Conservation (phyloP, 768 basidiomycete genomes). For the Sporobolomyces roseus region DNA sequence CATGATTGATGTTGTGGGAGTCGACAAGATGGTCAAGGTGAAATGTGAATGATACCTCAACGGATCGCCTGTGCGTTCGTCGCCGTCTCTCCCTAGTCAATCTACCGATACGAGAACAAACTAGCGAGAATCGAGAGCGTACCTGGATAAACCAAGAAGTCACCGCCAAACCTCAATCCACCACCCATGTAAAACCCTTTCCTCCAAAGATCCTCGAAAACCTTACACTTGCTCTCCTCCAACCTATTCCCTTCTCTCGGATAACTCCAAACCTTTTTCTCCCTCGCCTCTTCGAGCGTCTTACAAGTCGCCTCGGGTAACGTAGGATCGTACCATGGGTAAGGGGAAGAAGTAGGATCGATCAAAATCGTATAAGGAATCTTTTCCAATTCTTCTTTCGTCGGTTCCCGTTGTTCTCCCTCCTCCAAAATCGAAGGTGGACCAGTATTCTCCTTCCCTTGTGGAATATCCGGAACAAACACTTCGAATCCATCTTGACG, state of each 20-base stretch:
- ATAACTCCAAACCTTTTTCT: slow-evolving; percentile 61
- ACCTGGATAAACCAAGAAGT: slow-evolving; percentile 96
- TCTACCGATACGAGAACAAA: background rate
- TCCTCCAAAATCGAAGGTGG: slow-evolving; percentile 22
- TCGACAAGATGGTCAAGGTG: slow-evolving; percentile 71
- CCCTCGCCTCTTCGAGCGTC: slow-evolving; percentile 61
- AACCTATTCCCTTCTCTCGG: slow-evolving; percentile 25
- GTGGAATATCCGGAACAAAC: slow-evolving; percentile 12
- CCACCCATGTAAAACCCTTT: slow-evolving; percentile 81
- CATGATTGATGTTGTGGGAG: slow-evolving; percentile 58
- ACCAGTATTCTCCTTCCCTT: slow-evolving; percentile 54
- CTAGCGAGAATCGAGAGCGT: slow-evolving; percentile 42
- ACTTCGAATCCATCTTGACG: slow-evolving; percentile 54
- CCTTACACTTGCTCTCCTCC: slow-evolving; percentile 71
- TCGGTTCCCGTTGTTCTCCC: too few species aligned
- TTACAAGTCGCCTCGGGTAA: slow-evolving; percentile 52
- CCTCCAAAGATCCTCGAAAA: slow-evolving; percentile 75
- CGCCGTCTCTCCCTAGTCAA: background rate
- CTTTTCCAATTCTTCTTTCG: background rate
- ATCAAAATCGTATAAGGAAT: slow-evolving; percentile 52
- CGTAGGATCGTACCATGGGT: slow-evolving; percentile 18
- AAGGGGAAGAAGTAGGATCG: slow-evolving; percentile 51
- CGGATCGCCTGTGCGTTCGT: slow-evolving; percentile 66
- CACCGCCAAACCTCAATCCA: slow-evolving; percentile 91
- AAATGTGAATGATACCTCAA: slow-evolving; percentile 97